Conservation (phyloP, 148 eudicot species). For the Chenopodium suecicum region DNA sequence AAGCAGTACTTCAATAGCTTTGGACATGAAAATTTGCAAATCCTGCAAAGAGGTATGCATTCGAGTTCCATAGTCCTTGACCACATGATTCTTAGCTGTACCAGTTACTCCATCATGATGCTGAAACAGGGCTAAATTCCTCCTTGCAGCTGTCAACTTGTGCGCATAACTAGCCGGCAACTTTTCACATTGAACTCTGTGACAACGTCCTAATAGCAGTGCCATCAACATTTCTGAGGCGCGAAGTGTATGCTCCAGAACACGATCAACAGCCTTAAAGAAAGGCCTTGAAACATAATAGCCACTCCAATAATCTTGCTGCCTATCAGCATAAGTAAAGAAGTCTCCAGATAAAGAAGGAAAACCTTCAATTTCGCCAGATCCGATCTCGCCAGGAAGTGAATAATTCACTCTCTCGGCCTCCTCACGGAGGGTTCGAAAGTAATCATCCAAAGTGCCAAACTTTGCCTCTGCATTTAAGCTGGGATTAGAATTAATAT, state of each 20-base stretch:
- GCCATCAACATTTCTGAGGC: constrained; percentile 89
- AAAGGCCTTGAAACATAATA: constrained; percentile 97
- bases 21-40: constrained; percentile 92
- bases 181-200: constrained; percentile 76
- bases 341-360: constrained; percentile 94
- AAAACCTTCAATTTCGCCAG: constrained; percentile 85
- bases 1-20: constrained; percentile 81
- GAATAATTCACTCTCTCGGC: constrained; percentile 91
- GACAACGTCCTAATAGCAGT: constrained; percentile 77
- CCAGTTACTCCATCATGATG: constrained; percentile 99
- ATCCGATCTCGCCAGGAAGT: constrained; percentile 72
- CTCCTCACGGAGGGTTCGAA: constrained; percentile 81
- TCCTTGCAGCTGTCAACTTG: constrained; percentile 91
- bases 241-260: constrained; percentile 92
- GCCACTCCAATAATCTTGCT: constrained; percentile 98
- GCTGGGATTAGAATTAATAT: constrained; percentile 82
- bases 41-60: constrained; percentile 94
- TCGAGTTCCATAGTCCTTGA: constrained; percentile 83
- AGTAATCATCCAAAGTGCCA: constrained; percentile 95
- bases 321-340: constrained; percentile 92
- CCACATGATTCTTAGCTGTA: constrained; percentile 95
- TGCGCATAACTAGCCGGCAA: constrained; percentile 72
- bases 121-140: constrained; percentile 98
- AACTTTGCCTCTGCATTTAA: constrained; percentile 91
- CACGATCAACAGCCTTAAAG: constrained; percentile 94